A percentile compares a stretch with the other conserved stretches of the same genome.
These are phyloP conservation scores for Vicia faba DNA, from an alignment of 306 rosid genomes.

Conservation along the genomic window DNA sequence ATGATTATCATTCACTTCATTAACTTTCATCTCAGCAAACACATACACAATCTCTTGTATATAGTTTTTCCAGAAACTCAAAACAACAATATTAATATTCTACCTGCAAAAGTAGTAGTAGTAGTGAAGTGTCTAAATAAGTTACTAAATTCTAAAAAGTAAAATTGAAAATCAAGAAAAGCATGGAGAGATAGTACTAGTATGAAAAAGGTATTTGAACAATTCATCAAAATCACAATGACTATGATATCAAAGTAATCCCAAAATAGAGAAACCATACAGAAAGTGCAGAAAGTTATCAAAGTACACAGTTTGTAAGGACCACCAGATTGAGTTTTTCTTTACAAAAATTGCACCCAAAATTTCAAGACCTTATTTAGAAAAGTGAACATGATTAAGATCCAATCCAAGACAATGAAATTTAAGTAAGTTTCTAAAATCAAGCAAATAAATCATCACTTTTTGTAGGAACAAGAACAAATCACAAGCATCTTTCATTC, in stretches of 20 bases:
- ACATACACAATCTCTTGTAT: conserved; percentile 12
- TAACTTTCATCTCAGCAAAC: conserved; percentile 50
- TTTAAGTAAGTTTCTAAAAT: conserved; percentile 21
- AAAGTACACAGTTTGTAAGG: conserved; percentile 8
- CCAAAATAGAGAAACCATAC: not conserved
- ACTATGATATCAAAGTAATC: conserved; percentile 19
- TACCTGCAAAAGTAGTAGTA: conserved; percentile 38
- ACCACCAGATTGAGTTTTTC: not conserved
- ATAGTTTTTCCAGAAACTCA: conserved; percentile 22
- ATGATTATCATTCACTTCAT: conserved; percentile 54
- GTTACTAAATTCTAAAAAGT: not conserved
- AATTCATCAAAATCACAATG: conserved; percentile 32
- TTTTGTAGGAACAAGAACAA: not conserved
- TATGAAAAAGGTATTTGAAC: not conserved
- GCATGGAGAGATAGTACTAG: not conserved
- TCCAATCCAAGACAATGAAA: conserved; percentile 19
- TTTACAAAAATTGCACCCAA: conserved; percentile 1
- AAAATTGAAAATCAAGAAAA: not conserved
- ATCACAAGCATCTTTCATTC: not conserved
- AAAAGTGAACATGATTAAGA: not conserved
- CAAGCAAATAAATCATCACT: not conserved
- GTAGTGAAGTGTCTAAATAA: conserved; percentile 3
- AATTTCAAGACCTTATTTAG: conserved; percentile 23
- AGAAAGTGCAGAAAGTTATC: conserved; percentile 29
- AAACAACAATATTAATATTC: not conserved